Conservation (phyloP, 2,329 filamentous ascomycete species). For the Thermothelomyces thermophilus region DNA sequence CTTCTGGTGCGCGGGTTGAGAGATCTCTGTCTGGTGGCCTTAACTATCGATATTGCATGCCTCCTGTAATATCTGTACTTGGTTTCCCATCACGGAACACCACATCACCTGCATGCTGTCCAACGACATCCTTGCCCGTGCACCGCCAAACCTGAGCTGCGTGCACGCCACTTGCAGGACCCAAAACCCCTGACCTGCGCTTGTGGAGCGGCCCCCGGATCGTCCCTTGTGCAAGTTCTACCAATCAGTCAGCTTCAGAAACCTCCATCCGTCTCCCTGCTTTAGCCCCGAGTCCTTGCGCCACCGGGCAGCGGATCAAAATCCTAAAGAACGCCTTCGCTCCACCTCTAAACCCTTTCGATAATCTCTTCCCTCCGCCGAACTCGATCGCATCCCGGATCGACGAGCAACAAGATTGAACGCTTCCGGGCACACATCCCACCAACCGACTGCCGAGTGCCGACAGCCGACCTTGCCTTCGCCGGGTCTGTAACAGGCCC, state of each 20-base stretch:
- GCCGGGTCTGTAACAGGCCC: not conserved
- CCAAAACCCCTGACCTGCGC: slow-evolving; percentile 2
- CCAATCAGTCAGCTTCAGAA: slow-evolving; percentile 20
- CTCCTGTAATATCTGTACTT: not conserved
- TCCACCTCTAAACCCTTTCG: slow-evolving; percentile 17
- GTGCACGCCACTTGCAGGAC: not conserved
- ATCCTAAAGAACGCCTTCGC: slow-evolving; percentile 17
- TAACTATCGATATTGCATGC: too few species aligned
- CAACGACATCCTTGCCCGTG: not conserved
- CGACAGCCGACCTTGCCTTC: slow-evolving; percentile 5
- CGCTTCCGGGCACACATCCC: slow-evolving; percentile 1
- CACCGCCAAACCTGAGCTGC: not conserved
- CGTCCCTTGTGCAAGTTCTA: slow-evolving; percentile 12
- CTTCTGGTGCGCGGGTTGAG: too few species aligned
- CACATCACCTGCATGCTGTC: not conserved
- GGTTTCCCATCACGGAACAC: not conserved
- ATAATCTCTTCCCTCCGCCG: slow-evolving; percentile 3
- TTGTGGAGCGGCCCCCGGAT: slow-evolving; percentile 11
- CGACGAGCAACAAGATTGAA: not conserved
- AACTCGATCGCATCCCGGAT: not conserved
- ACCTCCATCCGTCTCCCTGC: slow-evolving; percentile 18
- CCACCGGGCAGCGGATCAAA: slow-evolving; percentile 17
- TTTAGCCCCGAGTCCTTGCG: slow-evolving; percentile 23
- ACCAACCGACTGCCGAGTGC: slow-evolving; percentile 4
- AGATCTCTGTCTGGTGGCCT: too few species aligned